phyloP scores from a whole-genome alignment of 2,329 filamentous ascomycete species.

The Apiospora pterosperma region DNA sequence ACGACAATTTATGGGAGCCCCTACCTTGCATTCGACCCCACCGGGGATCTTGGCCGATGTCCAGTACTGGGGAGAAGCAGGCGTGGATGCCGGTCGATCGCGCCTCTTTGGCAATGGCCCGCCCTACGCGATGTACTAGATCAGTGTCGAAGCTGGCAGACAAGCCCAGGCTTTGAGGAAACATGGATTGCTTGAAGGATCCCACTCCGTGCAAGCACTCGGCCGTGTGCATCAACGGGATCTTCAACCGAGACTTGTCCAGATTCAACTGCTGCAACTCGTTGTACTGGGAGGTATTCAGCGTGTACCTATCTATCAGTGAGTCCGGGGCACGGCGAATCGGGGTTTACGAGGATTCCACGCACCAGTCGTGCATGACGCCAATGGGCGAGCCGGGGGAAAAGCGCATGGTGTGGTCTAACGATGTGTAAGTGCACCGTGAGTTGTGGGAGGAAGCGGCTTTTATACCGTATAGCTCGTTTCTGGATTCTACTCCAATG shows the following conservation, averaged over 20 bases:
- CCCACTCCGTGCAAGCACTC: slow-evolving; percentile 43
- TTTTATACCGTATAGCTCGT: slow-evolving; percentile 32
- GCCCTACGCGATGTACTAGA: slow-evolving; percentile 37
- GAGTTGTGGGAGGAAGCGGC: neutral
- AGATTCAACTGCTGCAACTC: slow-evolving; percentile 34
- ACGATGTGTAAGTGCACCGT: slow-evolving; percentile 8
- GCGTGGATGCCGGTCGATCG: slow-evolving; percentile 41
- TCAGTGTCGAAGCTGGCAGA: slow-evolving; percentile 39
- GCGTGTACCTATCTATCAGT: slow-evolving; percentile 28
- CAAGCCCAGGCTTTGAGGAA: slow-evolving; percentile 38
- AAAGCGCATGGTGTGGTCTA: slow-evolving; percentile 31
- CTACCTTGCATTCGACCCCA: slow-evolving; percentile 41
- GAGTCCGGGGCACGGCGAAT: neutral
- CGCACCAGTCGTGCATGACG: slow-evolving; percentile 37
- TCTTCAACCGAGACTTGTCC: slow-evolving; percentile 32
- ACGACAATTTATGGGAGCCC: neutral
- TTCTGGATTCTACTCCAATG: slow-evolving; percentile 32
- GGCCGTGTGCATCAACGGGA: slow-evolving; percentile 39
- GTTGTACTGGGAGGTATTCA: slow-evolving; percentile 40
- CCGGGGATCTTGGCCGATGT: slow-evolving; percentile 39
- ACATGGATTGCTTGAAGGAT: slow-evolving; percentile 42
- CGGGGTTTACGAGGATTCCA: neutral
- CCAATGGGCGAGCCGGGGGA: slow-evolving; percentile 36
- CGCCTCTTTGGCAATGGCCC: slow-evolving; percentile 39
- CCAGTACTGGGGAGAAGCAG: slow-evolving; percentile 40